Evolutionary conservation across 2,329 filamentous ascomycete genomes (phyloP), one percentile per base, ranked within the genome.

Genomic region (Stagonosporopsis rhizophila): DNA sequence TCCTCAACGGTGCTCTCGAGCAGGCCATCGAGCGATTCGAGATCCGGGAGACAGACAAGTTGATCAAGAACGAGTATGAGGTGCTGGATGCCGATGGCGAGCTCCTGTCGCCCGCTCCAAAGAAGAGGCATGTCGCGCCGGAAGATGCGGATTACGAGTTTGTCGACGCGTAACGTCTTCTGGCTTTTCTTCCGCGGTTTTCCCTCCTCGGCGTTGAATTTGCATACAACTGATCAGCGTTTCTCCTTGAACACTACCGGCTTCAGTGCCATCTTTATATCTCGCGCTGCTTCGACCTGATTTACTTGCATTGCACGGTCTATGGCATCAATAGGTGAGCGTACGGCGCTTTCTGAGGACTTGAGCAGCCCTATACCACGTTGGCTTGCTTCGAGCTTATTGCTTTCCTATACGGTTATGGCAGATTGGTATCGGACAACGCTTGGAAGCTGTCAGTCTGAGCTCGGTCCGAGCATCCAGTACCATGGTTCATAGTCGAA

Each of bases 1-100:
- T 87, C 68, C 77, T 87, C 44, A 82, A 82, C 56, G 77, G 78
- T 15, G 84, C 85, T 11, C 76, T 87, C 30, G 80, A 78, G 52
- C 81, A 84, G 71, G 85, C 85, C 1, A 81, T 87, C 37, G 81
- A 85, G 76, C 81, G 80, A 60, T 87, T 81, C 67, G 85, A 87
- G 75, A 82, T 81, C 59, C 81, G 81, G 65, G 82, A 85, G 74
- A 87, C 83, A 2, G 83, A 85, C 73, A 85, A 85, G 75, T 71
- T 87, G 44, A 81, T 85, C 70, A 83, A 82, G 75, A 79, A 80
- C 52, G 85, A 87, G 75, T 87, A 87, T 64, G 84, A 87, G 67
- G 79, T 78, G 64, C 81, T 77, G 62, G 80, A 80, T 48, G 61
- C 68, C 15, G 67, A 78, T 30, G 75, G 77, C 57, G 78, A 78